Conservation (phyloP, 2,329 filamentous ascomycete species). For the Aspergillus brasiliensis region DNA sequence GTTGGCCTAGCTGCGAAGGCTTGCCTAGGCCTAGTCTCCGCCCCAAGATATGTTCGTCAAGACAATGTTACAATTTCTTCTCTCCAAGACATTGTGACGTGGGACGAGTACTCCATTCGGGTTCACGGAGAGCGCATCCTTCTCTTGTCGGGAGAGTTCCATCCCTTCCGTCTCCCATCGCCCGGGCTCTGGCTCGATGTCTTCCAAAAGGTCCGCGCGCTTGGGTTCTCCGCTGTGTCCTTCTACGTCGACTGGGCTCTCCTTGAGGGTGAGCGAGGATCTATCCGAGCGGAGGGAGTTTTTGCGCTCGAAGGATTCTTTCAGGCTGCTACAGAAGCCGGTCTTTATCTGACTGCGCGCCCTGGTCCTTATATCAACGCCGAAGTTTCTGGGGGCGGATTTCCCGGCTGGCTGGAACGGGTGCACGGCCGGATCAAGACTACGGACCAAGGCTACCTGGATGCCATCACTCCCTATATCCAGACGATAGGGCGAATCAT, state of each 20-base stretch:
- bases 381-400: slow-evolving; percentile 53
- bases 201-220: slow-evolving; percentile 57
- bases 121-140: slow-evolving; percentile 54
- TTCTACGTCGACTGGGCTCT: slow-evolving; percentile 37
- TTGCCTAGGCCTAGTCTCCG: not conserved
- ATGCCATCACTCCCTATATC: slow-evolving; percentile 52
- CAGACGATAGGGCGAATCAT: slow-evolving; percentile 59
- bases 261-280: not conserved
- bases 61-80: not conserved
- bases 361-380: slow-evolving; percentile 57
- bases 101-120: slow-evolving; percentile 56
- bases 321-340: slow-evolving; percentile 54
- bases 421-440: slow-evolving; percentile 39
- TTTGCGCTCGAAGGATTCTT: slow-evolving; percentile 57
- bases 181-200: slow-evolving; percentile 59
- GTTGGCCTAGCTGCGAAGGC: not conserved
- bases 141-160: slow-evolving; percentile 55
- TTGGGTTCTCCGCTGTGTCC: slow-evolving; percentile 55
- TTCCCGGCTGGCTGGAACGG: slow-evolving; percentile 52
- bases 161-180: slow-evolving; percentile 57
- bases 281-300: slow-evolving; percentile 13
- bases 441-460: slow-evolving; percentile 59
- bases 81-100: slow-evolving; percentile 23
- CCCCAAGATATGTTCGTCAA: not conserved
- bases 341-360: slow-evolving; percentile 54